These are phyloP conservation scores for Claviceps monticola DNA, from an alignment of 2,329 filamentous ascomycete genomes.

Conservation along the genomic window DNA sequence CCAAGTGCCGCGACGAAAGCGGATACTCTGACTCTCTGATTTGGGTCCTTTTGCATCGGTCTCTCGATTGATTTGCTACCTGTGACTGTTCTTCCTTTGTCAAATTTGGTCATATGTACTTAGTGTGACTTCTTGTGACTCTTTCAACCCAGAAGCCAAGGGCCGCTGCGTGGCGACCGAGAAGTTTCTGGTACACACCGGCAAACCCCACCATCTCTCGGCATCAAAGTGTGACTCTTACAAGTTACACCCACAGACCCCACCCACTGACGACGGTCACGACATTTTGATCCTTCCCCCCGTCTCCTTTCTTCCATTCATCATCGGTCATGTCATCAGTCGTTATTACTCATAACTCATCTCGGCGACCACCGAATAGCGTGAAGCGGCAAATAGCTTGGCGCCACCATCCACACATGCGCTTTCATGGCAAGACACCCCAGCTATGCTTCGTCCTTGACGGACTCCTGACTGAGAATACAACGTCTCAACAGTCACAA, in stretches of 20 bases:
- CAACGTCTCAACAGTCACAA: too few relatives aligned
- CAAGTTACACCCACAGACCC: background rate
- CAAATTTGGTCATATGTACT: too few relatives aligned
- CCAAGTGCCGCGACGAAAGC: background rate
- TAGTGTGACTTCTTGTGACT: too few relatives aligned
- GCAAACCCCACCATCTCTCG: background rate
- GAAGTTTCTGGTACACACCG: too few relatives aligned
- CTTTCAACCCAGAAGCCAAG: too few relatives aligned
- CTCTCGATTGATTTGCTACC: too few relatives aligned
- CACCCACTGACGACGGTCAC: background rate
- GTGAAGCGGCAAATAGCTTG: background rate
- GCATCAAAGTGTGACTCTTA: background rate
- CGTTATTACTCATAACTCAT: slow-evolving; percentile 1
- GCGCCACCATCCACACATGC: background rate
- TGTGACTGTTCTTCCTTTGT: too few relatives aligned
- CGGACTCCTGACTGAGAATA: too few relatives aligned
- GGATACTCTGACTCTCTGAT: background rate
- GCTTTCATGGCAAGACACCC: background rate
- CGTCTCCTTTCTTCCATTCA: background rate
- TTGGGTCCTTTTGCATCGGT: too few relatives aligned
- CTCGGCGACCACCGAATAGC: background rate
- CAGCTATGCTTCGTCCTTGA: background rate
- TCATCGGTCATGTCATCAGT: background rate
- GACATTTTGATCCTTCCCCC: background rate
- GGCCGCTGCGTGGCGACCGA: too few relatives aligned